Conservation (phyloP, 192 early-diverging fungal species). For the Coemansia biformis region DNA sequence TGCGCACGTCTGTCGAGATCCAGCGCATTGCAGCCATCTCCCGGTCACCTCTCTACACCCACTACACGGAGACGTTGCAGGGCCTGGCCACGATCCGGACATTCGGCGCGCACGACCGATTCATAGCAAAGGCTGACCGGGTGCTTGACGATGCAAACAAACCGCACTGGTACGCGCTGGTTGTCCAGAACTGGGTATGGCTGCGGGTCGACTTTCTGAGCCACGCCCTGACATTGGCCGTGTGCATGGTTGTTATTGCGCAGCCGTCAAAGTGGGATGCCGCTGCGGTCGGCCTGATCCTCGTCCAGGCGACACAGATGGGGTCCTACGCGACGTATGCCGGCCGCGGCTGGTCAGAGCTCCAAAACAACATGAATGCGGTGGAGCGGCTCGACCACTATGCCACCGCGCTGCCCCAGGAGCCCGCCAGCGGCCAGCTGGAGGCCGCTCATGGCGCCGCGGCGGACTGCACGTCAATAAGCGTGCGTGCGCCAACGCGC, state of each 20-base stretch:
- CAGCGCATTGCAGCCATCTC: slow-evolving; percentile 84
- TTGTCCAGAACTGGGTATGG: slow-evolving; percentile 39
- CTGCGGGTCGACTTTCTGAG: slow-evolving; percentile 35
- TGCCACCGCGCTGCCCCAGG: slow-evolving; percentile 25
- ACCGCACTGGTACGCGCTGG: slow-evolving; percentile 41
- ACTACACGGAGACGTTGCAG: slow-evolving; percentile 71
- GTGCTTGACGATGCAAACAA: slow-evolving; percentile 34
- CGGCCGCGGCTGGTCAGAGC: slow-evolving; percentile 45
- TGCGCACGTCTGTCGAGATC: slow-evolving; percentile 75
- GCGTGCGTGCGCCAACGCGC: not conserved
- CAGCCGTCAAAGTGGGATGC: slow-evolving; percentile 37
- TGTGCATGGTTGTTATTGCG: slow-evolving; percentile 31
- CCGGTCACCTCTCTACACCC: slow-evolving; percentile 76
- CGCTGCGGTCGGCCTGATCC: slow-evolving; percentile 37
- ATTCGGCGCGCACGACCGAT: slow-evolving; percentile 48
- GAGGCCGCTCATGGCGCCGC: not conserved
- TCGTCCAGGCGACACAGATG: slow-evolving; percentile 45
- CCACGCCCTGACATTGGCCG: slow-evolving; percentile 20
- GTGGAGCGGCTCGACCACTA: slow-evolving; percentile 43
- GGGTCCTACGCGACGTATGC: slow-evolving; percentile 36
- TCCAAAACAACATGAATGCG: slow-evolving; percentile 50
- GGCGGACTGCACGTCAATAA: not conserved
- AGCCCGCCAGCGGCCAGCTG: not conserved
- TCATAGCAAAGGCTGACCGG: slow-evolving; percentile 8
- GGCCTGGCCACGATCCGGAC: slow-evolving; percentile 88